Conservation (phyloP, 768 basidiomycete species). For the Calocybe gangraenosa region DNA sequence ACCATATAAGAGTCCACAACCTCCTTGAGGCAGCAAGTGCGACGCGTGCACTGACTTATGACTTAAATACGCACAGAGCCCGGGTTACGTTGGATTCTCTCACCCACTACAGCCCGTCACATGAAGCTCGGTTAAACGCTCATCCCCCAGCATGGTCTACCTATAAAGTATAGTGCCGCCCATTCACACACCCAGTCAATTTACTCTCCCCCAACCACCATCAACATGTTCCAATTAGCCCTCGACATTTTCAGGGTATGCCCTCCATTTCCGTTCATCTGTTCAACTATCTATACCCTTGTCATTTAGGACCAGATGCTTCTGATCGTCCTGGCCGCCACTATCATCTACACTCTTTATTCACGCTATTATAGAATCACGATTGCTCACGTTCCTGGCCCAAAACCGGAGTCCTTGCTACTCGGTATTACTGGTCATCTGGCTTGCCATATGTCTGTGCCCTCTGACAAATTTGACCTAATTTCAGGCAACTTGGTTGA, state of each 20-base stretch:
- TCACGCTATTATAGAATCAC: slow-evolving; percentile 34
- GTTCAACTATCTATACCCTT: not conserved
- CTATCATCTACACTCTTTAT: slow-evolving; percentile 25
- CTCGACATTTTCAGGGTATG: slow-evolving; percentile 2
- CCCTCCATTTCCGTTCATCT: not conserved
- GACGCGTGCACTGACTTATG: not conserved
- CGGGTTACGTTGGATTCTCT: slow-evolving; percentile 3
- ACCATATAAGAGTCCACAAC: slow-evolving; percentile 3
- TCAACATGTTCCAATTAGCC: slow-evolving; percentile 1
- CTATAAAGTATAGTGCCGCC: slow-evolving; percentile 1
- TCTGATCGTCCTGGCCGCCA: slow-evolving; percentile 27
- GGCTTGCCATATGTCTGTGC: not conserved
- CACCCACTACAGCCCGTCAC: slow-evolving; percentile 16
- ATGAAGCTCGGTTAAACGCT: slow-evolving; percentile 25
- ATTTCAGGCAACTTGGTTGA: slow-evolving; percentile 44
- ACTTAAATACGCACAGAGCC: not conserved
- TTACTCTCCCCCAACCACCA: not conserved
- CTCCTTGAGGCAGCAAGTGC: not conserved
- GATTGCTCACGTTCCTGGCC: slow-evolving; percentile 43
- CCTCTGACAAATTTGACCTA: not conserved
- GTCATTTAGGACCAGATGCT: slow-evolving; percentile 6
- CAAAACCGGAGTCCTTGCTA: slow-evolving; percentile 42
- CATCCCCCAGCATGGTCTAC: slow-evolving; percentile 6
- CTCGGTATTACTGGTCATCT: slow-evolving; percentile 32
- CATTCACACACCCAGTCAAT: slow-evolving; percentile 4